Evolutionary conservation across 73 alveolate genomes (phyloP), one percentile per base, ranked within the genome.

Genomic region (Paramecium pentaurelia): DNA sequence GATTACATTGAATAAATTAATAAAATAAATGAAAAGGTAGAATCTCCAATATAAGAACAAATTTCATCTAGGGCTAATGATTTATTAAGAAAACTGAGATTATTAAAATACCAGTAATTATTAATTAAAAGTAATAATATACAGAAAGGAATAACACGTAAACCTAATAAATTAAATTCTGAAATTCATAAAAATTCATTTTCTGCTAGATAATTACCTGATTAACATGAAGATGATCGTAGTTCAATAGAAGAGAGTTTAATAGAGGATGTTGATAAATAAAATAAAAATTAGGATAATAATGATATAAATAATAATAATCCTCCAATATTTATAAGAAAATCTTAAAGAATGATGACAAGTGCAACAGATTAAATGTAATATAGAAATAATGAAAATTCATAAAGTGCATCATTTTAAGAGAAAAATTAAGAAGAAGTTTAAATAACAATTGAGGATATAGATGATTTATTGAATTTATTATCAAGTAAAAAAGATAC

Each of bases 1-100:
- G 47, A 73, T 16, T 73, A 73, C 12, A 18, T 36, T 4, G 47
- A 32, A 8, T 14, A 73, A 73, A 73, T 73, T n/a, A 73, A 73
- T 16, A 73, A 37, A 8, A 32, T 73, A 37, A 30, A 73, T 10
- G 87, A 73, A 8, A 40, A 37, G 40, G 18, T 37, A 8, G 87
- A 73, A 38, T 14, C 60, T 36, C 40, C 40, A 12, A 30, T 20
- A 12, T 40, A 73, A n/a, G 34, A 73, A 73, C 8, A 73, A 73
- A 30, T 73, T 10, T 40, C 91, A 8, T 44, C 91, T 2, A 40
- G 91, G 27, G 91, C 91, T 27, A 80, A 80, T 80, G 91, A 80
- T 32, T 36, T 80, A 40, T 36, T 80, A 22, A 80, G 58, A 7
- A 80, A 80, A 45, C 45, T 80, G 28, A 80, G 91, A 49, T 36